Evolutionary conservation across 805 yeast genomes (phyloP).

Genomic region (Candida oleophila): DNA sequence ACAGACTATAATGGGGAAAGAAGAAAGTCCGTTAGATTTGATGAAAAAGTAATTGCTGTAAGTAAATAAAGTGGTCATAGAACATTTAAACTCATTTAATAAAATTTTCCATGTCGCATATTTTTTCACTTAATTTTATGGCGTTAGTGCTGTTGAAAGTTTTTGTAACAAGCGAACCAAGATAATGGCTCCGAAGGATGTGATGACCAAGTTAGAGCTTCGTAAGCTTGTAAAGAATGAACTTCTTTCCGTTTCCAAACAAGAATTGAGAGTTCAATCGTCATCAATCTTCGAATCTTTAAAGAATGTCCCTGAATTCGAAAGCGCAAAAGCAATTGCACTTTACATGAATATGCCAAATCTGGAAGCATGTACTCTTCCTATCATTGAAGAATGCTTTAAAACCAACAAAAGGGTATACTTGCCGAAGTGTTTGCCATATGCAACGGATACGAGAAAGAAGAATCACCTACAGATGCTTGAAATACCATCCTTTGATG

Average conservation of each 20-base stretch:
- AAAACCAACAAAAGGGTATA: constrained; percentile 49
- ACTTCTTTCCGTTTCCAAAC: constrained; percentile 15
- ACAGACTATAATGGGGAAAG: constrained; percentile 38
- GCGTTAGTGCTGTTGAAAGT: too few species aligned
- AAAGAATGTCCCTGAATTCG: constrained; percentile 33
- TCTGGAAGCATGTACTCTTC: constrained; percentile 64
- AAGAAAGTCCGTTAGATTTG: constrained; percentile 66
- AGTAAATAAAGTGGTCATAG: constrained; percentile 19
- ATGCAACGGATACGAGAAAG: constrained; percentile 28
- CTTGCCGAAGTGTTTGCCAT: constrained; percentile 52
- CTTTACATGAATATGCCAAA: constrained; percentile 75
- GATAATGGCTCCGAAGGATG: too few species aligned
- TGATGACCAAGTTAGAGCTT: constrained; percentile 21
- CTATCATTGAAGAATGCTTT: constrained; percentile 54
- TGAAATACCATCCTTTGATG: constrained; percentile 38
- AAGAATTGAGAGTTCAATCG: constrained; percentile 25
- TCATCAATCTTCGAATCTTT: constrained; percentile 17
- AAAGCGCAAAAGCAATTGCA: constrained; percentile 51
- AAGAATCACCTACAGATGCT: constrained; percentile 54
- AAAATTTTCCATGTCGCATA: neutral
- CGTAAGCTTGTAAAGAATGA: constrained; percentile 23
- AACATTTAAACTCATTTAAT: neutral
- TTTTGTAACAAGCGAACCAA: too few species aligned
- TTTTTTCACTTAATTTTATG: neutral
- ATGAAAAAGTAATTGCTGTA: constrained; percentile 58